phyloP scores from a whole-genome alignment of 345 rosid genomes.

The Rhodamnia rubescens region DNA sequence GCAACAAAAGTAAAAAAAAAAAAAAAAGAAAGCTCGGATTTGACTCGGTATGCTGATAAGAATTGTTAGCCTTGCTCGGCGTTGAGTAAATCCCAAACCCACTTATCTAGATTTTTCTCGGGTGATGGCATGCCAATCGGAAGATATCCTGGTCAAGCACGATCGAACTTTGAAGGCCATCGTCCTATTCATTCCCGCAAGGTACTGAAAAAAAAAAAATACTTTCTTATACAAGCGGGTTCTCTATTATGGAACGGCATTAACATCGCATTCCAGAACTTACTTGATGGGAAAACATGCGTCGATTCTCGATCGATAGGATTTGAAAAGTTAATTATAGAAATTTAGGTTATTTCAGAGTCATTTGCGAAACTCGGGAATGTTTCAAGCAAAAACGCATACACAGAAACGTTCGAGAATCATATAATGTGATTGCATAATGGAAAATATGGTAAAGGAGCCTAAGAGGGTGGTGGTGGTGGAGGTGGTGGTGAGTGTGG shows the following conservation, averaged over 20 bases:
- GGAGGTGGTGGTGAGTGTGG: slow-evolving; percentile 9
- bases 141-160: background rate
- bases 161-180: background rate
- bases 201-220: too few relatives aligned
- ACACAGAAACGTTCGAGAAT: background rate
- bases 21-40: background rate
- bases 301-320: too few relatives aligned
- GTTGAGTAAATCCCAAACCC: background rate
- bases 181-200: background rate
- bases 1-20: accelerated
- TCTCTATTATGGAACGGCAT: too few relatives aligned
- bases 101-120: background rate
- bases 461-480: background rate
- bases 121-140: accelerated
- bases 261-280: too few relatives aligned
- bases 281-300: too few relatives aligned
- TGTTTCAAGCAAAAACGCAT: background rate
- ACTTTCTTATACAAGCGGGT: too few relatives aligned
- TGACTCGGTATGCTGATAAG: background rate
- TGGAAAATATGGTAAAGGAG: background rate
- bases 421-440: background rate
- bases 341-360: background rate
- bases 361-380: background rate
- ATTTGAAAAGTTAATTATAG: background rate
- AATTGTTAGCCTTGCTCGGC: background rate